Evolutionary conservation across 306 rosid species (phyloP).

Genomic region (Morella rubra): DNA sequence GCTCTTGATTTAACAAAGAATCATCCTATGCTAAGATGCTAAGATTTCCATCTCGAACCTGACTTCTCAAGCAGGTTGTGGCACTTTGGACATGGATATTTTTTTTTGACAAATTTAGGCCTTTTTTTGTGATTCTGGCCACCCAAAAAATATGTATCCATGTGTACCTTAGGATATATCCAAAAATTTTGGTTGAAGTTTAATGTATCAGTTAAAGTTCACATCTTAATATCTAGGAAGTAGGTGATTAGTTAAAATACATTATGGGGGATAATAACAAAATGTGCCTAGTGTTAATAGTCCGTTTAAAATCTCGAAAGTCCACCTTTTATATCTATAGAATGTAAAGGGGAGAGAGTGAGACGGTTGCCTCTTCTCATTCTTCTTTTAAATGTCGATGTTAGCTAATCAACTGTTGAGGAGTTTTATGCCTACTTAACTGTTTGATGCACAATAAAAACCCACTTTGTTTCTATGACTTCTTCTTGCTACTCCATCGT

Average conservation of each 20-base stretch:
- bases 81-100: not conserved
- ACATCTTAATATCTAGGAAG: not conserved
- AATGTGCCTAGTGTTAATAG: not conserved
- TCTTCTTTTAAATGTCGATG: not conserved
- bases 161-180: not conserved
- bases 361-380: not conserved
- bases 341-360: not conserved
- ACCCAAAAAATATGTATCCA: not conserved
- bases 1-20: not conserved
- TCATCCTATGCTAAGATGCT: not conserved
- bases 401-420: not conserved
- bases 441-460: not conserved
- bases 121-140: not conserved
- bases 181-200: not conserved
- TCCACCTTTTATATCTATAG: not conserved
- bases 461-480: not conserved
- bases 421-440: not conserved
- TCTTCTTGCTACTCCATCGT: not conserved
- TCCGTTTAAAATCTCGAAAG: not conserved
- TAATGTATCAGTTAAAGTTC: not conserved
- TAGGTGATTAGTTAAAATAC: not conserved
- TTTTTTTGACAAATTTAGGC: not conserved
- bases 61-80: not conserved
- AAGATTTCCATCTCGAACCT: not conserved
- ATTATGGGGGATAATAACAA: not conserved